phyloP scores from a whole-genome alignment of 257 asterid genomes.

The Solanum chilense region DNA sequence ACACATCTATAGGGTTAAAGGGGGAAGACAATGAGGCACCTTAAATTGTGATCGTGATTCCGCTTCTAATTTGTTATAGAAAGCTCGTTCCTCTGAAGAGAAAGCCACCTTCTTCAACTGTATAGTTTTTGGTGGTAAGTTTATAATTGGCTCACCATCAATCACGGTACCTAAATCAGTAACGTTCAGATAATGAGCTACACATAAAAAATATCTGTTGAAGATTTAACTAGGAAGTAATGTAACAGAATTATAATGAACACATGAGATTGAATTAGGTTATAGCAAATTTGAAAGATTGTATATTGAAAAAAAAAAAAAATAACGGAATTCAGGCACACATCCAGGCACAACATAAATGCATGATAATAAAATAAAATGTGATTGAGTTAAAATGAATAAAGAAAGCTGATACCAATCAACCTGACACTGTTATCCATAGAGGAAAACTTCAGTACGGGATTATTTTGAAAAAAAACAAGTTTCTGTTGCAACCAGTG shows the following conservation, averaged over 20 bases:
- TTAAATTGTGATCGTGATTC: conserved; percentile 84
- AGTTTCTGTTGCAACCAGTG: neutral
- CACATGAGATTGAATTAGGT: neutral
- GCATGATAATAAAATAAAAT: neutral
- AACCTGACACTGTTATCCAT: neutral
- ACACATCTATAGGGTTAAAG: neutral
- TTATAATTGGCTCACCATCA: conserved; percentile 72
- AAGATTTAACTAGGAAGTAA: conserved; percentile 1
- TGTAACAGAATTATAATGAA: neutral
- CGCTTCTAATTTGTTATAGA: conserved; percentile 66
- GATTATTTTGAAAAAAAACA: neutral
- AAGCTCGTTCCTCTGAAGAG: conserved; percentile 68
- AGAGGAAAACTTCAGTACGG: neutral
- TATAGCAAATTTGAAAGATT: neutral
- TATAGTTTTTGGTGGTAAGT: conserved; percentile 70
- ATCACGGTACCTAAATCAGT: conserved; percentile 47
- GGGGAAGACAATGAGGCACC: conserved; percentile 33
- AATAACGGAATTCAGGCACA: neutral
- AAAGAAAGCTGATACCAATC: neutral
- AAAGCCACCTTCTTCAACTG: conserved; percentile 60
- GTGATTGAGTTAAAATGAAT: neutral
- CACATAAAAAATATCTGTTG: conserved; percentile 1
- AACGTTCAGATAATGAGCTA: conserved; percentile 11
- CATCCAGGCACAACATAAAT: neutral
- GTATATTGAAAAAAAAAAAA: neutral